These are phyloP conservation scores for Wickerhamomyces kurtzmanii DNA, from an alignment of 805 yeast species.

Conservation along the genomic window DNA sequence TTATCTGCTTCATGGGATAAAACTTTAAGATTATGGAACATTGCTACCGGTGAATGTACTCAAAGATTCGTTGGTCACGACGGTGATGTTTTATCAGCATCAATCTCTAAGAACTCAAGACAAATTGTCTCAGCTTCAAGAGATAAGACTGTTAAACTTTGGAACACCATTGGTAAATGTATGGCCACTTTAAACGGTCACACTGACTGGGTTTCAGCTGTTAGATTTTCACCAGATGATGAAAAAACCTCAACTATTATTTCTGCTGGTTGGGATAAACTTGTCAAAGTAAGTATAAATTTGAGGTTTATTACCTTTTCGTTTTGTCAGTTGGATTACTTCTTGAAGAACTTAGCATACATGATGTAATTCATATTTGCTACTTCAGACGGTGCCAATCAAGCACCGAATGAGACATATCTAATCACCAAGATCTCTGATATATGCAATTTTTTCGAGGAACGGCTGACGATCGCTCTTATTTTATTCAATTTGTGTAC, in stretches of 20 bases:
- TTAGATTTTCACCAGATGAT: constrained; percentile 88
- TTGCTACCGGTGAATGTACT: constrained; percentile 87
- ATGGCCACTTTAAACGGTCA: constrained; percentile 90
- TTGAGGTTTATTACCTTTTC: constrained; percentile 1
- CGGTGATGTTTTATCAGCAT: constrained; percentile 94
- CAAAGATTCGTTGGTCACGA: constrained; percentile 97
- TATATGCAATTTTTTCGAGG: constrained; percentile 15
- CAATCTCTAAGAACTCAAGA: constrained; percentile 93
- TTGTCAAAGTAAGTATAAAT: constrained; percentile 86
- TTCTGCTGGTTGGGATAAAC: constrained; percentile 99
- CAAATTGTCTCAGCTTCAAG: constrained; percentile 98
- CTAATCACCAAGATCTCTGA: constrained; percentile 99
- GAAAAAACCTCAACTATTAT: constrained; percentile 64
- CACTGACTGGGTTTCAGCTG: constrained; percentile 98
- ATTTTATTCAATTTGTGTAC: background rate
- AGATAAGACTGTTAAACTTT: constrained; percentile 97
- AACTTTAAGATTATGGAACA: constrained; percentile 98
- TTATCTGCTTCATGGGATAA: constrained; percentile 99
- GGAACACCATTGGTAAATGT: constrained; percentile 99
- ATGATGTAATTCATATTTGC: constrained; percentile 93
- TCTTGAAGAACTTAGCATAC: constrained; percentile 18
- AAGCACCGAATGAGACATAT: constrained; percentile 87
- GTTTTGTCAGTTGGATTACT: background rate
- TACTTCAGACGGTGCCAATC: constrained; percentile 86
- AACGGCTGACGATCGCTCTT: background rate